Percentiles rank a stretch among this genome's conserved stretches.
Conservation (phyloP, 208 protist species). For the Leishmania tarentolae region DNA sequence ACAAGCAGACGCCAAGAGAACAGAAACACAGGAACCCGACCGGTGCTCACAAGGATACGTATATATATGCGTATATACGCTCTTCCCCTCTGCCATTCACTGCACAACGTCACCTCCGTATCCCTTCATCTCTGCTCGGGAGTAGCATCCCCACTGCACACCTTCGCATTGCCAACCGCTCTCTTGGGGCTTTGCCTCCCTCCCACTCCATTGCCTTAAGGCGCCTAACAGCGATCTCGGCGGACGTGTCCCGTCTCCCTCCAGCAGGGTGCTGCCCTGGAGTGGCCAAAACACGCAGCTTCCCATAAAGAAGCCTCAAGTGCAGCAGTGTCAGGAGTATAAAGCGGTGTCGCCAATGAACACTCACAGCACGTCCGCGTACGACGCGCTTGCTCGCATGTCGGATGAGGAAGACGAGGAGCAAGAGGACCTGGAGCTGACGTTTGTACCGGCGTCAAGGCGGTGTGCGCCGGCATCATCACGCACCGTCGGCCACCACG, state of each 20-base stretch:
- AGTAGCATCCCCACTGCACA: not conserved
- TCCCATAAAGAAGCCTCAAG: not conserved
- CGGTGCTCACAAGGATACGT: not conserved
- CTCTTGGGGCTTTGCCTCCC: not conserved
- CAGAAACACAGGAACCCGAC: not conserved
- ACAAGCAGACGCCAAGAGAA: not conserved
- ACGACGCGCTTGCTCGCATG: constrained; percentile 23
- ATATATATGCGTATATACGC: not conserved
- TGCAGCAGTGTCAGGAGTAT: not conserved
- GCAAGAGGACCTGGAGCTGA: constrained; percentile 18
- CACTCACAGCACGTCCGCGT: not conserved
- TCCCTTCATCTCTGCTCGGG: not conserved
- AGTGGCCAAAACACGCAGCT: not conserved
- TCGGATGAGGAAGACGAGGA: constrained; percentile 30
- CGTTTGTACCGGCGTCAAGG: constrained; percentile 27
- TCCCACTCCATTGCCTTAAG: not conserved
- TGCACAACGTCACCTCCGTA: not conserved
- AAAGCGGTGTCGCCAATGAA: not conserved
- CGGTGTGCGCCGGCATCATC: not conserved
- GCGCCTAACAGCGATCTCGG: not conserved
- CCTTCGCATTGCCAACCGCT: not conserved
- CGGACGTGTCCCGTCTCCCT: not conserved
- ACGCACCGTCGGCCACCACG: not conserved
- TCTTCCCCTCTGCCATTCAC: not conserved
- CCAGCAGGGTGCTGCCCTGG: not conserved